Evolutionary conservation across 2,329 filamentous ascomycete genomes (phyloP).

Genomic region (Colletotrichum sp.): DNA sequence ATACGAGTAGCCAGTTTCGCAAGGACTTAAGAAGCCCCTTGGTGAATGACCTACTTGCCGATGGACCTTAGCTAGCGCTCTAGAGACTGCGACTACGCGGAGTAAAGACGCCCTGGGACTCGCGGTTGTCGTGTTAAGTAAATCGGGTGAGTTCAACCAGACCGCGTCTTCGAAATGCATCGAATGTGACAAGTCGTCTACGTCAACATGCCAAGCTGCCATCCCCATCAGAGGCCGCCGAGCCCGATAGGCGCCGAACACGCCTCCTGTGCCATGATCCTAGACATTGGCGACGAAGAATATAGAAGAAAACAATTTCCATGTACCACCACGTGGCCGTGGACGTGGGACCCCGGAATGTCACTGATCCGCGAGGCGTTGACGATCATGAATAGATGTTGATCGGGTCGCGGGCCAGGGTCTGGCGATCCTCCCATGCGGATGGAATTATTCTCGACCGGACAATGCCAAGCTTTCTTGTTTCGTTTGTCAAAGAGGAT

Average conservation of each 20-base stretch:
- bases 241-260: background rate
- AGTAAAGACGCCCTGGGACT: background rate
- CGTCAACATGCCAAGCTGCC: background rate
- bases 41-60: background rate
- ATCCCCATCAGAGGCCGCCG: background rate
- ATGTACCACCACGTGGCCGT: background rate
- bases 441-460: background rate
- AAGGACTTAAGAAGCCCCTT: background rate
- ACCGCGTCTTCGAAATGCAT: background rate
- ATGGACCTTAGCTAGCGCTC: background rate
- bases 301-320: background rate
- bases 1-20: background rate
- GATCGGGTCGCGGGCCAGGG: background rate
- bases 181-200: background rate
- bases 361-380: slow-evolving; percentile 15
- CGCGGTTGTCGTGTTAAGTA: background rate
- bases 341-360: background rate
- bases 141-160: background rate
- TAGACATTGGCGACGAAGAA: background rate
- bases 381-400: background rate
- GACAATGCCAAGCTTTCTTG: background rate
- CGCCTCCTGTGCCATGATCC: background rate
- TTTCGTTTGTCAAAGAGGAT: background rate
- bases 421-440: background rate
- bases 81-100: background rate